Base-by-base conservation (phyloP, 352 stramenopile genomes). In the Stramenopiles sp. region DNA sequence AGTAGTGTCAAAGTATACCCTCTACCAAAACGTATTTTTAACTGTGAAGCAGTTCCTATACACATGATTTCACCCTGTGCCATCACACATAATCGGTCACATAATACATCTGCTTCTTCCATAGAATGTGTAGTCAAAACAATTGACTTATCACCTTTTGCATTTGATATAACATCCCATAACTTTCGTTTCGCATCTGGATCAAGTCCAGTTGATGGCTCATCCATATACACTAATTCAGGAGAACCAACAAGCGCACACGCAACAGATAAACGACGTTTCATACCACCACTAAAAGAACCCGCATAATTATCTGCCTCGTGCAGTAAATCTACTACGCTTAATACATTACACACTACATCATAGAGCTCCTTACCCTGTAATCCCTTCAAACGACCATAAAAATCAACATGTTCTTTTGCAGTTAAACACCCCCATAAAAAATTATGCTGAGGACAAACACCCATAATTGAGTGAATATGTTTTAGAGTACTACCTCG, bases 1-100 rank as follows among this genome's bases (percentile, higher is more conserved):
- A n/a, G n/a, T n/a, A n/a, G n/a, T n/a, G n/a, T n/a, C 29, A 91
- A 53, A 40, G 83, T 60, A 28, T 80, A 75, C 2, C 74, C 81
- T 38, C 80, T 57, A n/a, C 78, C 83, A 47, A 92, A 93, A 17
- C 71, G 68, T 45, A 59, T 61, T 57, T 93, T 94, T 46, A 96
- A 48, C 50, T 91, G 72, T 59, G 93, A 62, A 1, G 68, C 51
- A 32, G 54, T 79, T 29, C 71, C 71, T 15, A 87, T 50, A 19
- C 64, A 59, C n/a, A 35, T 10, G 23, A 70, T 42, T 20, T 50
- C 17, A 8, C 66, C 66, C 43, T 61, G 53, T 15, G 64, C 59
- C 59, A 93, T 81, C 46, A 92, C 91, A 8, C 64, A 73, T 36
- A 93, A 73, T 19, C 72, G 64, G n/a, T 72, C 68, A 44, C 72